Conservation (phyloP, 371 early-diverging fungal species). For the Mucor plumbeus region DNA sequence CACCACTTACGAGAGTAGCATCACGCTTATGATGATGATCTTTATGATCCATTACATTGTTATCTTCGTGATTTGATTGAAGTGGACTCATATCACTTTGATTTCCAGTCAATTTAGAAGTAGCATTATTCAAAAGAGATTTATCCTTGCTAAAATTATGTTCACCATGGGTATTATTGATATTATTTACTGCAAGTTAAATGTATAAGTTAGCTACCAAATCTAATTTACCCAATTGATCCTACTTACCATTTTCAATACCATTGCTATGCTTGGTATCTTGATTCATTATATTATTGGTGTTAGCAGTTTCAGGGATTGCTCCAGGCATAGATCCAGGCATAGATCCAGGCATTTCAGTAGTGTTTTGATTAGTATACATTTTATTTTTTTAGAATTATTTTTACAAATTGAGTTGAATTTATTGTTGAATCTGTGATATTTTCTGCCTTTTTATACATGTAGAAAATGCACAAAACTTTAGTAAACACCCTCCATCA, state of each 20-base stretch:
- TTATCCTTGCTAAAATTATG: neutral
- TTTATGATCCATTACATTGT: neutral
- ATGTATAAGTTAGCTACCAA: neutral
- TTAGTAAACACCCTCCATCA: conserved; percentile 5
- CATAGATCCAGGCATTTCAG: conserved; percentile 13
- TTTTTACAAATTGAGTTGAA: neutral
- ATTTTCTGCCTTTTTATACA: neutral
- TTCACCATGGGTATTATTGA: neutral
- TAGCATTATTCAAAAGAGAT: neutral
- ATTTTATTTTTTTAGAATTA: conserved; percentile 1
- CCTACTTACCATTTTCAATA: neutral
- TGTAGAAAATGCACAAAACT: neutral
- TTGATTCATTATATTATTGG: neutral
- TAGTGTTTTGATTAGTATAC: conserved; percentile 4
- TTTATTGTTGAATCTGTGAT: neutral
- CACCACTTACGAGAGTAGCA: conserved; percentile 17
- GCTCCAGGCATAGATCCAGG: conserved; percentile 6
- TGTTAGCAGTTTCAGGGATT: neutral
- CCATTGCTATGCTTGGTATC: neutral
- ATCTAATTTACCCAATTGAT: neutral
- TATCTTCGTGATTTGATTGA: neutral
- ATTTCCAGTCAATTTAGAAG: neutral
- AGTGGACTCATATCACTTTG: neutral
- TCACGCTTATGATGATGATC: conserved; percentile 17
- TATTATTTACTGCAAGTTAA: neutral